phyloP scores from a whole-genome alignment of 1,284 basidiomycete genomes.

The Vanrija humicola region DNA sequence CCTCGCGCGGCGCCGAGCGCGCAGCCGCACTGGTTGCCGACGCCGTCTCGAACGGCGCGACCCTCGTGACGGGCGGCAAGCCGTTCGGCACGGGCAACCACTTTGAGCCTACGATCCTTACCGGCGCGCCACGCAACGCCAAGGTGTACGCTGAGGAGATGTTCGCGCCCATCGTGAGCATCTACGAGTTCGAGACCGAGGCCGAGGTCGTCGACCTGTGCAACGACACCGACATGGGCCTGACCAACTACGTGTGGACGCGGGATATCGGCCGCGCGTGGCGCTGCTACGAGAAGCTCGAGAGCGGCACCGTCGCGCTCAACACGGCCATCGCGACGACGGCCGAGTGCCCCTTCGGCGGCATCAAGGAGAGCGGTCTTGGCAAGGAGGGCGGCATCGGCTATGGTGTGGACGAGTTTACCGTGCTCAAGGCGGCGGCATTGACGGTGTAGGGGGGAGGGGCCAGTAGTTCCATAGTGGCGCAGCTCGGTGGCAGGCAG shows the following conservation, averaged over 20 bases:
- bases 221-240: conserved; percentile 74
- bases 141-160: conserved; percentile 70
- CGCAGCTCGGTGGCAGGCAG: too few species aligned
- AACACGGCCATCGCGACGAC: conserved; percentile 77
- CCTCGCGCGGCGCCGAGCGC: conserved; percentile 74
- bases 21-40: conserved; percentile 77
- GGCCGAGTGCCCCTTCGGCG: conserved; percentile 81
- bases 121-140: conserved; percentile 67
- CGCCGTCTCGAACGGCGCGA: conserved; percentile 72
- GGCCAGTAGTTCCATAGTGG: too few species aligned
- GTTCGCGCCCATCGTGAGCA: conserved; percentile 63
- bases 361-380: conserved; percentile 48
- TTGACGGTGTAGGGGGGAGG: background rate
- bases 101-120: conserved; percentile 79
- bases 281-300: conserved; percentile 86
- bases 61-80: conserved; percentile 78
- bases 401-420: conserved; percentile 20
- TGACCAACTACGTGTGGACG: conserved; percentile 89
- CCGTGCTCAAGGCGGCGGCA: conserved; percentile 14
- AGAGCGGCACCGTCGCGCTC: conserved; percentile 76
- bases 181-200: conserved; percentile 78
- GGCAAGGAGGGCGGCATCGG: conserved; percentile 25
- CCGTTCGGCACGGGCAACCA: conserved; percentile 55
- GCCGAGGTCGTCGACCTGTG: conserved; percentile 80
- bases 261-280: conserved; percentile 79